Base-by-base conservation (phyloP, 1,284 basidiomycete genomes). In the Ustilago esculenta region DNA sequence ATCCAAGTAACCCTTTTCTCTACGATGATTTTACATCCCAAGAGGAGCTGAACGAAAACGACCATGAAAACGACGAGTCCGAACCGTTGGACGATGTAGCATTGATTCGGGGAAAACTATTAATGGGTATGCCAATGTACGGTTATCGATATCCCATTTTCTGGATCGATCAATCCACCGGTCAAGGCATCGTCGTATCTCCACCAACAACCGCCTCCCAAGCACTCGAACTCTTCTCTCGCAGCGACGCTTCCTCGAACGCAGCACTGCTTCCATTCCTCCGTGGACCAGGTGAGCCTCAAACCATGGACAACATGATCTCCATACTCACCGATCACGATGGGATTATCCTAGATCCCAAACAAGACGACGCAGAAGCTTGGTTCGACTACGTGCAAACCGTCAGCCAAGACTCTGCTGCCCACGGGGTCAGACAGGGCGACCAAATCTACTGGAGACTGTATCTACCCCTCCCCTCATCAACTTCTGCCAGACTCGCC, bases 111-210 rank as follows among this genome's bases (percentile, higher is more conserved):
- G 54, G 50, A 0, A 60, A 71, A 36, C 45, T 66, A 3, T 46
- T 71, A 34, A 66, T 71, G 58, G 68, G 68, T 3, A 46, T 71
- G 37, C 68, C 68, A 0, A 57, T 71, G 57, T 71, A 71, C 29
- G 57, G 43, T n/a, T 71, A 71, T 17, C 58, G 50, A 17, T 71
- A 71, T 21, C 68, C 68, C 2, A 7, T 71, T 5, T 66, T 71
- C 33, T 66, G 49, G 44, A 42, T 71, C 54, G 54, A 66, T 35
- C 43, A 41, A 6, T 29, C 41, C 4, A 53, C 54, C 0, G 63
- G 68, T 11, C 56, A 60, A 30, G 67, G 67, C 21, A 18, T 44
- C 1, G 40, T 37, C 15, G 48, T 57, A 4, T 34, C 50, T 0
- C 43, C 58, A 0, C 53, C 63, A 14, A 8, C 27, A 23, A 20